Evolutionary conservation across 352 stramenopile species (phyloP).

Genomic region (Phytophthora hibernalis): DNA sequence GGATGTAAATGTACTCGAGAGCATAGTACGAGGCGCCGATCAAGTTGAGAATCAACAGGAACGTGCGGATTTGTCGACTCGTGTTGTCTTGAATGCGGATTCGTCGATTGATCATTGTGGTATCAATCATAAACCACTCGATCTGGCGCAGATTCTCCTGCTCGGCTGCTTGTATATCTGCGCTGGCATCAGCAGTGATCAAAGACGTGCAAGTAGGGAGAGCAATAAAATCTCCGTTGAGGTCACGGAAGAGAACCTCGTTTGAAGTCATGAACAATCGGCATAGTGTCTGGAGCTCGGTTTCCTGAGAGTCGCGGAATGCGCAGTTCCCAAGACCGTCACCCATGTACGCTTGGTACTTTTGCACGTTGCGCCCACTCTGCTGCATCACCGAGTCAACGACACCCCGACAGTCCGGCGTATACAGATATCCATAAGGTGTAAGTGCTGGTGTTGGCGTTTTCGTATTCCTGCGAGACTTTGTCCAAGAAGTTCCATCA

Average conservation of each 20-base stretch:
- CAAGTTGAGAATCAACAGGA: conserved; percentile 45
- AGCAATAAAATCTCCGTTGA: conserved; percentile 26
- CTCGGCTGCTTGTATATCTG: conserved; percentile 1
- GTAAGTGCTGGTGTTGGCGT: conserved; percentile 10
- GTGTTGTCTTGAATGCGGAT: conserved; percentile 53
- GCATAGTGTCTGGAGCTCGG: conserved; percentile 42
- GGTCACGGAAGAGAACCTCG: conserved; percentile 37
- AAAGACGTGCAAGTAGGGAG: conserved; percentile 30
- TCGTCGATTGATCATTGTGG: conserved; percentile 24
- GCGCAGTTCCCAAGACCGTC: conserved; percentile 45
- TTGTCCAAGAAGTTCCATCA: conserved; percentile 46
- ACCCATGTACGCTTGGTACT: conserved; percentile 51
- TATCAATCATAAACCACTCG: conserved; percentile 46
- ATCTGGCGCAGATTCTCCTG: conserved; percentile 41
- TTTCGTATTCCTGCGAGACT: conserved; percentile 12
- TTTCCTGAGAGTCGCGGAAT: conserved; percentile 53
- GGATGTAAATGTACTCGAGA: conserved; percentile 42
- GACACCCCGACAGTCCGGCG: conserved; percentile 33
- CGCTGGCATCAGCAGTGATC: conserved; percentile 10
- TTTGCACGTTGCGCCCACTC: conserved; percentile 50
- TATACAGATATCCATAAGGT: conserved; percentile 51
- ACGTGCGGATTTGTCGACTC: conserved; percentile 46
- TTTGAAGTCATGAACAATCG: conserved; percentile 40
- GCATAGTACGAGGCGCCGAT: conserved; percentile 44
- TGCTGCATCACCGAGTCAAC: conserved; percentile 39